Evolutionary conservation across 2,329 filamentous ascomycete species (phyloP), one percentile per base, ranked within the genome.

Genomic region (Graphilbum sp.): DNA sequence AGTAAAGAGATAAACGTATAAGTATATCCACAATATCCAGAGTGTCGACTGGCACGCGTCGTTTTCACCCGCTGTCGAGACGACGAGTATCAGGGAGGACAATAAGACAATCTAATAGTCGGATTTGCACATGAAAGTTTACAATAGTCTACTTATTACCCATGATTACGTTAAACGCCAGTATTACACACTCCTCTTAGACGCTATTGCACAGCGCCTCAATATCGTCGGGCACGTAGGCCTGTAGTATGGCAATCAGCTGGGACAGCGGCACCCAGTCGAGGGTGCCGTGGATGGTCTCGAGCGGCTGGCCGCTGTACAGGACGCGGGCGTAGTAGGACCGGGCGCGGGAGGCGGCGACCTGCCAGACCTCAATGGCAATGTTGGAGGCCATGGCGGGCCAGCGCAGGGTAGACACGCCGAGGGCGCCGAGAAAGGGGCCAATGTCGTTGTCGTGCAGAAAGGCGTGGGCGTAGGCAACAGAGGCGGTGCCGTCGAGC

Each of bases 321-420:
- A 40, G 23, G 5, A 40, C 38, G 18, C 38, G 38, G 5, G 38
- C 38, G 13, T 35, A 34, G 21, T 20, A 27, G 5, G 16, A 19
- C 8, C 11, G 10, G 32, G 13, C 16, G 3, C 25, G 13, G 35
- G 13, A 13, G 30, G 10, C 16, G 4, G 30, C 6, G 10, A 34
- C 3, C 9, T 20, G 13, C 38, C 38, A 40, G 4, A 40, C 34
- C 30, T 40, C 38, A 5, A 40, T 21, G 30, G 38, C 38, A 17
- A 40, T 29, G 25, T 40, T 40, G 11, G 38, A 19, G 16, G 27
- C 38, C 38, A 39, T 39, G 21, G 38, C 38, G 8, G 38, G 38
- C 38, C 38, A 39, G 16, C 38, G 38, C 29, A 40, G 16, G 8
- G 20, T 16, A 10, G 11, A 16, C 34, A 40, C 36, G 21, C 38